phyloP scores from a whole-genome alignment of 495 filamentous ascomycete genomes.

The Neurospora sublineolata region DNA sequence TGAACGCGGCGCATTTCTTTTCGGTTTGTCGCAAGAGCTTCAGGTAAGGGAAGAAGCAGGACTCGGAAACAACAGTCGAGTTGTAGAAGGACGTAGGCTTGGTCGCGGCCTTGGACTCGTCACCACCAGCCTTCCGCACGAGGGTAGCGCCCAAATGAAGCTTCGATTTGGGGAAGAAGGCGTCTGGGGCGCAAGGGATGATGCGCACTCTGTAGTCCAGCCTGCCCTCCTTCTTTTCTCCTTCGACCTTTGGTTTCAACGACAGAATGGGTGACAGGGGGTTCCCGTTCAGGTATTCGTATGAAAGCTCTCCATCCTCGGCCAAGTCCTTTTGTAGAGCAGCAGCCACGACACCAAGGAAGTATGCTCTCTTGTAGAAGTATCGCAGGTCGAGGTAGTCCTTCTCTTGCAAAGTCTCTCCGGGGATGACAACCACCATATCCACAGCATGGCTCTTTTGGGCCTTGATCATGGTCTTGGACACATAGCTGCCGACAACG shows the following conservation, averaged over 20 bases:
- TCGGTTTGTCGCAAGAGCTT: slow-evolving; percentile 55
- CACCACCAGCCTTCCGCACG: slow-evolving; percentile 39
- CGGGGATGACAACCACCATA: slow-evolving; percentile 76
- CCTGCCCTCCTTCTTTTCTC: slow-evolving; percentile 10
- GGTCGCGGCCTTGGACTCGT: slow-evolving; percentile 22
- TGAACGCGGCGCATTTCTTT: slow-evolving; percentile 57
- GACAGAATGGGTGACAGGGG: slow-evolving; percentile 61
- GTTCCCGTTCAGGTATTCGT: slow-evolving; percentile 65
- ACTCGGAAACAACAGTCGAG: slow-evolving; percentile 69
- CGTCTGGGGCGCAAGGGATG: slow-evolving; percentile 55
- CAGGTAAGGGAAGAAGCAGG: slow-evolving; percentile 57
- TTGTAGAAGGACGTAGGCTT: slow-evolving; percentile 80
- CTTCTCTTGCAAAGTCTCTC: slow-evolving; percentile 74
- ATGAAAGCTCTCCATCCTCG: slow-evolving; percentile 45
- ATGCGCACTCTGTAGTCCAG: slow-evolving; percentile 58
- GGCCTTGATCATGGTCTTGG: slow-evolving; percentile 57
- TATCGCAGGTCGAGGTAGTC: slow-evolving; percentile 89
- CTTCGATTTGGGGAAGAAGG: slow-evolving; percentile 55
- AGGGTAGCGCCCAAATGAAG: slow-evolving; percentile 60
- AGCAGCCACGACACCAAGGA: slow-evolving; percentile 67
- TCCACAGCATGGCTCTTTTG: slow-evolving; percentile 53
- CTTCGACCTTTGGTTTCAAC: slow-evolving; percentile 24
- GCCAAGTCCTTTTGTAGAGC: slow-evolving; percentile 47
- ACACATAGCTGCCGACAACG: slow-evolving; percentile 76
- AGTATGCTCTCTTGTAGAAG: slow-evolving; percentile 91